These are phyloP conservation scores for Pseudotsuga menziesii DNA, from an alignment of 75 land plant genomes.

Conservation along the genomic window DNA sequence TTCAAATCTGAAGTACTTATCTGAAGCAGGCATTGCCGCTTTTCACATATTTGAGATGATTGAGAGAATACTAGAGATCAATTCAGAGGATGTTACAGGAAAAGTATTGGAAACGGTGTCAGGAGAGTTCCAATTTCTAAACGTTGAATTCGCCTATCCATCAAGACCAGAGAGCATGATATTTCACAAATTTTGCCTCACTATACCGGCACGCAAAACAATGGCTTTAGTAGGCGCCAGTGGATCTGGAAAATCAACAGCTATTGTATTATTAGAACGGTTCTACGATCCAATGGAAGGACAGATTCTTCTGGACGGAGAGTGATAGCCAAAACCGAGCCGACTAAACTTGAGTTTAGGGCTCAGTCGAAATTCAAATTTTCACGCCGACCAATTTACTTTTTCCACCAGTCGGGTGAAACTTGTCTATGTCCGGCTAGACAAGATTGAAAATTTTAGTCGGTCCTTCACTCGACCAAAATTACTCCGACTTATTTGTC, in stretches of 20 bases:
- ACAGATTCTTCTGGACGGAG: conserved; percentile 33
- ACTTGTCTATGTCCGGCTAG: too few species aligned
- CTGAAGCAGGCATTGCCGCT: conserved; percentile 62
- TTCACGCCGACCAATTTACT: too few species aligned
- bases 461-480: too few species aligned
- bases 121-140: conserved; percentile 42
- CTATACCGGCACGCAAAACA: conserved; percentile 35
- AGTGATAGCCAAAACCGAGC: conserved; percentile 37
- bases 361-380: too few species aligned
- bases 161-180: conserved; percentile 46
- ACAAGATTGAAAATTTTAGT: too few species aligned
- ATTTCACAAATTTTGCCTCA: conserved; percentile 30
- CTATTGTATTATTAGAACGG: conserved; percentile 42
- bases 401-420: too few species aligned
- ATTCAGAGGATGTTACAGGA: conserved; percentile 13
- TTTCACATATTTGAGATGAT: conserved; percentile 49
- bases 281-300: conserved; percentile 53
- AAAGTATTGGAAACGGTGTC: conserved; percentile 14
- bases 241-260: conserved; percentile 58
- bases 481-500: too few species aligned
- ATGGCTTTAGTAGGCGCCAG: conserved; percentile 62
- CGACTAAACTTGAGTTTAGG: too few species aligned
- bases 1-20: conserved; percentile 67
- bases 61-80: conserved; percentile 42
- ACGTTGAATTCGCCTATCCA: conserved; percentile 60